A percentile compares a stretch with the other conserved stretches of the same genome.
Conservation (phyloP, 139 green algal genomes). For the Chlamydomonas eustigma region DNA sequence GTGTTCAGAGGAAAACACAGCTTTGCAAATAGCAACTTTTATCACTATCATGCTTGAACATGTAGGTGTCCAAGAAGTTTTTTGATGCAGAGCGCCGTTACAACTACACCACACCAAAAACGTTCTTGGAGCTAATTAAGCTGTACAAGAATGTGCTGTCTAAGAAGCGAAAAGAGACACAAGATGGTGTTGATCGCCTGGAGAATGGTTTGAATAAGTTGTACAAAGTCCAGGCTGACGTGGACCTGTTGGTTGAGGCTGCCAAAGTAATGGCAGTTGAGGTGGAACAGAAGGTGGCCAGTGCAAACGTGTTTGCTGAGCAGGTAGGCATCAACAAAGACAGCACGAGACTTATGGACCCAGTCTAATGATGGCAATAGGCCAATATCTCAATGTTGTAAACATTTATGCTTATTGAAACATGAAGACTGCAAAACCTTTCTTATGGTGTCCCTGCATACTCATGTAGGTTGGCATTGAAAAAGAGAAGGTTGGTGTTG, state of each 20-base stretch:
- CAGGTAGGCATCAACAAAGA: no score
- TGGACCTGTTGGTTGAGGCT: slow-evolving; percentile 83
- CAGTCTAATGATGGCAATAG: no score
- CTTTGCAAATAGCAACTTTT: no score
- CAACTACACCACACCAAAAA: slow-evolving; percentile 89
- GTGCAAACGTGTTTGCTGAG: slow-evolving; percentile 77
- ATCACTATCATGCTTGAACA: slow-evolving; percentile 18
- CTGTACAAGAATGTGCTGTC: slow-evolving; percentile 81
- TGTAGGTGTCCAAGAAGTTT: slow-evolving; percentile 48
- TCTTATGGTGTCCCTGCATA: no score
- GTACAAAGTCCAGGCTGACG: slow-evolving; percentile 73
- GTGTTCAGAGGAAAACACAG: background rate
- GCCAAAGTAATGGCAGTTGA: slow-evolving; percentile 79
- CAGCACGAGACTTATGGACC: no score
- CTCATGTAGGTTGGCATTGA: slow-evolving; percentile 60
- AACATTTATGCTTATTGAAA: no score
- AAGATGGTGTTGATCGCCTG: slow-evolving; percentile 56
- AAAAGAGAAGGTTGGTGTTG: slow-evolving; percentile 84
- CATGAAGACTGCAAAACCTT: no score
- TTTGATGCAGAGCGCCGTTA: slow-evolving; percentile 67
- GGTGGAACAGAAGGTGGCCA: slow-evolving; percentile 82
- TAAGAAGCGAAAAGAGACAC: slow-evolving; percentile 52
- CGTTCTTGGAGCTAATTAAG: slow-evolving; percentile 87
- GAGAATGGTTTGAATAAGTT: slow-evolving; percentile 83
- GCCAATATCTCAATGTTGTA: no score